A percentile compares a stretch with the other conserved stretches of the same genome.
phyloP scores from a whole-genome alignment of 2,329 filamentous ascomycete species.

The Paraphoma chrysanthemicola region DNA sequence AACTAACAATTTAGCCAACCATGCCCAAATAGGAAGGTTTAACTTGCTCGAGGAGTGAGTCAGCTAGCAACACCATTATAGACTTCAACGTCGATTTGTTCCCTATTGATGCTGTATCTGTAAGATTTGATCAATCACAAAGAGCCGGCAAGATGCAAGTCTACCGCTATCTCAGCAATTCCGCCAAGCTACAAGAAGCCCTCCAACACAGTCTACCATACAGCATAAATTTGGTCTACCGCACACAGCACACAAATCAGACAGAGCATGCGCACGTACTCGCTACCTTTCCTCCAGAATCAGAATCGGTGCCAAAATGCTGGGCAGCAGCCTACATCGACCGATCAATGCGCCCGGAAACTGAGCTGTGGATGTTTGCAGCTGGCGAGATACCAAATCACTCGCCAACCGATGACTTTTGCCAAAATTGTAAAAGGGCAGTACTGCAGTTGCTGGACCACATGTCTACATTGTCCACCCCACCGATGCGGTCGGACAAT shows the following conservation, averaged over 20 bases:
- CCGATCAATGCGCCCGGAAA: slow-evolving; percentile 66
- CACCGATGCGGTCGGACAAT: slow-evolving; percentile 37
- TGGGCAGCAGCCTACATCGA: slow-evolving; percentile 70
- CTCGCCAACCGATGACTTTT: slow-evolving; percentile 21
- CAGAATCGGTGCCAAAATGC: slow-evolving; percentile 30
- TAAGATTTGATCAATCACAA: too few species aligned
- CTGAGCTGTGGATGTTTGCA: slow-evolving; percentile 68
- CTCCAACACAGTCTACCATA: slow-evolving; percentile 62
- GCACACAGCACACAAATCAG: slow-evolving; percentile 64
- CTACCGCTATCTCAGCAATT: slow-evolving; percentile 29
- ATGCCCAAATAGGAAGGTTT: too few species aligned
- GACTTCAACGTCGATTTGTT: too few species aligned
- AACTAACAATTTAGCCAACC: too few species aligned
- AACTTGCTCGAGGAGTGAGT: too few species aligned
- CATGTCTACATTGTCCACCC: slow-evolving; percentile 33
- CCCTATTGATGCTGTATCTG: too few species aligned
- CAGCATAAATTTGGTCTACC: slow-evolving; percentile 67
- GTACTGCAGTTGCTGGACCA: slow-evolving; percentile 36
- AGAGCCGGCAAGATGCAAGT: slow-evolving; percentile 10
- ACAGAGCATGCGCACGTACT: slow-evolving; percentile 45
- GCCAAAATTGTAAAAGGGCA: slow-evolving; percentile 37
- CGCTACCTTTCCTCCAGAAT: slow-evolving; percentile 46
- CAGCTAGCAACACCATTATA: too few species aligned
- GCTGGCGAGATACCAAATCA: slow-evolving; percentile 34
- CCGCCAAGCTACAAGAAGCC: slow-evolving; percentile 60